A percentile compares a stretch with the other conserved stretches of the same genome.
Evolutionary conservation across 768 basidiomycete species (phyloP).

Genomic region (Dioszegia hungarica): DNA sequence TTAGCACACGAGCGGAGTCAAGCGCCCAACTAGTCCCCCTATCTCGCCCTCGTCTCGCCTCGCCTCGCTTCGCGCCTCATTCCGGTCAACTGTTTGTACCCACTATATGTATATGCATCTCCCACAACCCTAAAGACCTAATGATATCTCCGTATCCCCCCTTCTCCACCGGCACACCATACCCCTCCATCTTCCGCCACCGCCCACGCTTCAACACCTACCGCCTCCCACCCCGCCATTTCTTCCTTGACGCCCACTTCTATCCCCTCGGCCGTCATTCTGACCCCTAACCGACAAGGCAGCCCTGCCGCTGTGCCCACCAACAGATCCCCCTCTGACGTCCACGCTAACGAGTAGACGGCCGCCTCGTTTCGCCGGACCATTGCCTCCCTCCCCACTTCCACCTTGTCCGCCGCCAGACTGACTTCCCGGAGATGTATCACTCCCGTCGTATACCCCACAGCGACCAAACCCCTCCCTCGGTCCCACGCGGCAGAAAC

Average conservation of each 20-base stretch:
- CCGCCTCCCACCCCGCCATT: slow-evolving; percentile 46
- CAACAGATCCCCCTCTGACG: slow-evolving; percentile 19
- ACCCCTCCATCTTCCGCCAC: slow-evolving; percentile 22
- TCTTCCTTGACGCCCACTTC: slow-evolving; percentile 30
- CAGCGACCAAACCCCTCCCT: slow-evolving; percentile 54
- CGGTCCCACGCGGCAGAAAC: slow-evolving; percentile 55
- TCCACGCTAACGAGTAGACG: slow-evolving; percentile 24
- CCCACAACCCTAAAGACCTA: not conserved
- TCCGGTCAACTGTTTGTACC: slow-evolving; percentile 1
- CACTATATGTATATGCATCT: slow-evolving; percentile 8
- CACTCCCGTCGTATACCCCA: slow-evolving; percentile 59
- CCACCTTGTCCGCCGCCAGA: slow-evolving; percentile 46
- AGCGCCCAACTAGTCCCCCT: not conserved
- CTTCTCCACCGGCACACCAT: slow-evolving; percentile 47
- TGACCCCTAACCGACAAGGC: slow-evolving; percentile 27
- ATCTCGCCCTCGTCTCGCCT: not conserved
- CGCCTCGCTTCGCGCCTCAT: too few relatives aligned
- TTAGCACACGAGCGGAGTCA: slow-evolving; percentile 14
- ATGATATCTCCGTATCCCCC: slow-evolving; percentile 37
- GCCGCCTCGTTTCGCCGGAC: slow-evolving; percentile 37
- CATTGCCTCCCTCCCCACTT: not conserved
- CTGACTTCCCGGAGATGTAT: slow-evolving; percentile 58
- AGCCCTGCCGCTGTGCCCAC: slow-evolving; percentile 41
- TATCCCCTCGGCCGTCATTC: slow-evolving; percentile 4
- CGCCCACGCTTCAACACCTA: slow-evolving; percentile 31